These are phyloP conservation scores for Nicotiana benthamiana DNA, from an alignment of 257 asterid genomes.

Conservation along the genomic window DNA sequence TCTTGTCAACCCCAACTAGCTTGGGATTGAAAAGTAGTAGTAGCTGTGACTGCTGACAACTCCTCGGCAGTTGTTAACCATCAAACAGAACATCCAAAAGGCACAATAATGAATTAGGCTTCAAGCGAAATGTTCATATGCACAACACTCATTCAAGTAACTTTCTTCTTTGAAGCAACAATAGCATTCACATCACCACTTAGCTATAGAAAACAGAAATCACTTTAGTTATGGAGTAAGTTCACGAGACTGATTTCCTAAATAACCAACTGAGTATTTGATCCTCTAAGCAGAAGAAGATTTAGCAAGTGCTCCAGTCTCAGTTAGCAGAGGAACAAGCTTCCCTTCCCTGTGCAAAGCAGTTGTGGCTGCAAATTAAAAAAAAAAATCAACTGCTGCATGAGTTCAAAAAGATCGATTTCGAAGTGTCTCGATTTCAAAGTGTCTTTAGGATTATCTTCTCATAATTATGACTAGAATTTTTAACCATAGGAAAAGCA, in stretches of 20 bases:
- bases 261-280: not conserved
- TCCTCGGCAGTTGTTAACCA: too few relatives aligned
- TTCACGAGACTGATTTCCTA: not conserved
- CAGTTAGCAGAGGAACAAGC: slow-evolving; percentile 70
- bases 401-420: not conserved
- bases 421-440: not conserved
- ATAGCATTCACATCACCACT: not conserved
- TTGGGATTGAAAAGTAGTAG: too few relatives aligned
- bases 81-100: not conserved
- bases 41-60: too few relatives aligned
- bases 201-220: not conserved
- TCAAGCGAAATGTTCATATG: not conserved
- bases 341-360: slow-evolving; percentile 54
- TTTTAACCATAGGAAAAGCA: not conserved
- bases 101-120: not conserved
- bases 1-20: too few relatives aligned
- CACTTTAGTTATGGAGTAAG: not conserved
- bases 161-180: not conserved
- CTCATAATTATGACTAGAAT: not conserved
- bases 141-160: not conserved
- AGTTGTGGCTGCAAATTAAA: slow-evolving; percentile 49
- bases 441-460: not conserved
- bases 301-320: slow-evolving; percentile 64
- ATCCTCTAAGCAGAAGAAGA: slow-evolving; percentile 40
- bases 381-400: not conserved